phyloP scores from a whole-genome alignment of 805 yeast genomes.

The Kazachstania psychrophila region DNA sequence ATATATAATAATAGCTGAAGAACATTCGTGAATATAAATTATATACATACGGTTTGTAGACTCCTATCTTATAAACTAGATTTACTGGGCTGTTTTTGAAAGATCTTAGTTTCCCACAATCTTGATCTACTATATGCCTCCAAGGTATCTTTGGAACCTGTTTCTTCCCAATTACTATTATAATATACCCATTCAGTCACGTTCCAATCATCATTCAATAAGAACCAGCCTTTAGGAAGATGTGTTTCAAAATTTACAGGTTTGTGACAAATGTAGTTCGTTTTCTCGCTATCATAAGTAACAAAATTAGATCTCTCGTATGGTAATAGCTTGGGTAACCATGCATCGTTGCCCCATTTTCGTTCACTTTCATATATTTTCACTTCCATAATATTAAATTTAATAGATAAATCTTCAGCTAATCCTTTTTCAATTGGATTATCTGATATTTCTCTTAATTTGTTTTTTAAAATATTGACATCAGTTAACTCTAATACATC shows the following conservation, averaged over 20 bases:
- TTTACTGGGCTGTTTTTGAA: slow-evolving; percentile 3
- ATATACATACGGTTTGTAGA: no score
- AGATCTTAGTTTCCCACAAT: slow-evolving; percentile 19
- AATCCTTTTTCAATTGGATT: not conserved
- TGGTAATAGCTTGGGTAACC: slow-evolving; percentile 18
- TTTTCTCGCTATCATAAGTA: not conserved
- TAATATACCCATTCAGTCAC: slow-evolving; percentile 20
- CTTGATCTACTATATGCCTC: slow-evolving; percentile 24
- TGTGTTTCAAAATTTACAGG: slow-evolving; percentile 9
- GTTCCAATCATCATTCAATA: slow-evolving; percentile 26
- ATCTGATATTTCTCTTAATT: not conserved
- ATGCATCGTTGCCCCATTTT: slow-evolving; percentile 21
- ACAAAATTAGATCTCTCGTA: slow-evolving; percentile 16
- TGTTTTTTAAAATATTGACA: not conserved
- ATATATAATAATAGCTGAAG: no score
- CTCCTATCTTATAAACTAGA: no score
- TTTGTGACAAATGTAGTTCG: not conserved
- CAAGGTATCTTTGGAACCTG: slow-evolving; percentile 20
- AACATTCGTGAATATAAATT: no score
- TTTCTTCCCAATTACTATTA: slow-evolving; percentile 21
- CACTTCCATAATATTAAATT: slow-evolving; percentile 14
- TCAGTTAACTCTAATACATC: not conserved
- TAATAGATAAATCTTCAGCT: not conserved
- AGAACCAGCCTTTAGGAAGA: slow-evolving; percentile 16
- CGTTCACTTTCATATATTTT: slow-evolving; percentile 25